Evolutionary conservation across 257 asterid genomes (phyloP), one percentile per base, ranked within the genome.

Genomic region (Gentiana macrophylla): DNA sequence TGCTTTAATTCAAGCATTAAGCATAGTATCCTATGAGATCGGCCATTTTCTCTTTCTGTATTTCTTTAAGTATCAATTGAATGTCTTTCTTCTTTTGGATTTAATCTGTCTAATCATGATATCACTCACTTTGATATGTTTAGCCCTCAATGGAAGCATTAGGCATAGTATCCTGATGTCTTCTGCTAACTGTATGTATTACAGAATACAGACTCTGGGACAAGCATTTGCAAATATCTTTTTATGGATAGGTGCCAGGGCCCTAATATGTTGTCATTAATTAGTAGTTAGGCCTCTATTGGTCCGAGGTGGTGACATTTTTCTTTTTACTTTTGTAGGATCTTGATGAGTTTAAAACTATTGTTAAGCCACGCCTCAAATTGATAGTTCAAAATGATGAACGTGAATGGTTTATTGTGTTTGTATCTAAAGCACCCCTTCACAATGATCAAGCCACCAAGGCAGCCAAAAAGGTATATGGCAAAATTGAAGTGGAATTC

Each of bases 281-380:
- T 4, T 41, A 41, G 46, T 41, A 24, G 53, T 59, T 47, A 53
- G 54, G 15, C 49, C 44, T 32, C 36, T 8, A 41, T 33, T 72
- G 61, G 57, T 11, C 44, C 8, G 44, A 38, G 5, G 46, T 41
- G 46, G 46, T 41, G 46, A 41, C 52, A 34, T 46, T 32, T 54
- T 49, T 54, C 57, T 62, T 44, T n/a, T 47, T 7, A 60, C 61
- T 74, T 62, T 35, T 56, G 56, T 72, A 92, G 99, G 99, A 92
- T 80, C 94, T 88, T 71, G 99, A 92, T 43, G 97, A 88, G 84
- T 92, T 88, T 64, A 88, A 92, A 84, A 88, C 86, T 61, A 92
- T 92, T 61, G 89, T 92, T 61, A 92, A 88, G 74, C 99, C 99
- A 62, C 94, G 99, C 71, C 93, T 92, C 74, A 92, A 92, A 72